Evolutionary conservation across 192 early-diverging fungal genomes (phyloP).

Genomic region (Mortierella claussenii): DNA sequence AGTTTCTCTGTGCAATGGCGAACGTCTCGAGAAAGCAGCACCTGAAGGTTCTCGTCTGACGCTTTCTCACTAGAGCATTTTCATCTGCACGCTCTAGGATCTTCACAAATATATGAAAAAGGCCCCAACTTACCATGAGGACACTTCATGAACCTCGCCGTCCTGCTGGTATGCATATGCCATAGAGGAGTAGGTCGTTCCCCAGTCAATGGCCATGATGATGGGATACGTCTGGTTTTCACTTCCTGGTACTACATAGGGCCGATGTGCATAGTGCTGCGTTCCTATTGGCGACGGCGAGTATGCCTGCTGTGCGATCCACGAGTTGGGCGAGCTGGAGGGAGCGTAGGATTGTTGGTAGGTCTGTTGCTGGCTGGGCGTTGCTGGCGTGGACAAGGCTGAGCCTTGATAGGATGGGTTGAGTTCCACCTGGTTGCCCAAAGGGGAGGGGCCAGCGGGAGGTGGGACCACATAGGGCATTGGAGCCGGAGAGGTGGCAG

Average conservation of each 20-base stretch:
- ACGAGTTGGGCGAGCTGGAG: not conserved
- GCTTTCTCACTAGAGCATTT: no score
- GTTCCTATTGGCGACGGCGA: conserved; percentile 8
- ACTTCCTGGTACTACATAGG: conserved; percentile 22
- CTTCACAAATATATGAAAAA: no score
- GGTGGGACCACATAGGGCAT: conserved; percentile 31
- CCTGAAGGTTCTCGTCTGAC: no score
- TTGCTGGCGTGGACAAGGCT: not conserved
- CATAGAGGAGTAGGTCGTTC: conserved; percentile 65
- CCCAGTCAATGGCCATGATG: conserved; percentile 57
- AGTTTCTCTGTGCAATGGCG: no score
- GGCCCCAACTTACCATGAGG: conserved; percentile 54
- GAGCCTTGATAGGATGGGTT: not conserved
- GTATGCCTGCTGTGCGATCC: conserved; percentile 14
- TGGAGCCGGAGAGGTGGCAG: conserved; percentile 1
- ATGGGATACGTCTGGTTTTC: conserved; percentile 48
- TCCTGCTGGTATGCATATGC: conserved; percentile 63
- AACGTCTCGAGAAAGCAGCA: no score
- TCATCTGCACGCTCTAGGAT: no score
- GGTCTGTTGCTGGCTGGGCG: not conserved
- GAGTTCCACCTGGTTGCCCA: not conserved
- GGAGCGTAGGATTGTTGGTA: conserved; percentile 9
- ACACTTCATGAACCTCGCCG: conserved; percentile 61
- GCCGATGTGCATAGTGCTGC: conserved; percentile 36
- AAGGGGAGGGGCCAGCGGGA: not conserved